phyloP scores from a whole-genome alignment of 139 green algal species.

The Coelastrella sp. region DNA sequence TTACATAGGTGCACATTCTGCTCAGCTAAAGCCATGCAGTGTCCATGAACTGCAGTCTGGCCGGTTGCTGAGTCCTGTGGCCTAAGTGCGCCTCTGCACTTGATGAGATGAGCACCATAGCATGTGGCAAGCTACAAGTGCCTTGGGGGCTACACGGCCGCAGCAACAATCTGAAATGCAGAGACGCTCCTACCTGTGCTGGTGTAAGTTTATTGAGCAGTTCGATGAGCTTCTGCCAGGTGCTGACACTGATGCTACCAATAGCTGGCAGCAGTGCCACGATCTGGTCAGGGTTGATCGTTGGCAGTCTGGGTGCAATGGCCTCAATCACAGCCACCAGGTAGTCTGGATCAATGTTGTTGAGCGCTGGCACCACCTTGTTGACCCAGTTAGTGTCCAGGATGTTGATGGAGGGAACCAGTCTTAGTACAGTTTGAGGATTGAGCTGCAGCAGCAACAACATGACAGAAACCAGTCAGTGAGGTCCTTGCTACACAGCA shows the following conservation, averaged over 20 bases:
- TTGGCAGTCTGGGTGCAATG: background rate
- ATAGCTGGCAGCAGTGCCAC: slow-evolving; percentile 18
- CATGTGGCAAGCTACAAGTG: background rate
- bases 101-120: background rate
- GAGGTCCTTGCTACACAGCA: too few relatives aligned
- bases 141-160: background rate
- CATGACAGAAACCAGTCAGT: too few relatives aligned
- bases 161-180: background rate
- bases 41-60: too few relatives aligned
- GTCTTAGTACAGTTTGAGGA: background rate
- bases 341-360: slow-evolving; percentile 15
- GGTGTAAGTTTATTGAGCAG: slow-evolving; percentile 20
- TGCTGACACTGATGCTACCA: background rate
- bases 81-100: too few relatives aligned
- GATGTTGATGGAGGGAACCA: slow-evolving; percentile 24
- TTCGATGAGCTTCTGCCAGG: slow-evolving; percentile 8
- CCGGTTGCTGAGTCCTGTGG: too few relatives aligned
- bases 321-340: slow-evolving; percentile 13
- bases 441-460: slow-evolving; percentile 1
- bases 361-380: slow-evolving; percentile 39
- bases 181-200: background rate
- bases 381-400: slow-evolving; percentile 39
- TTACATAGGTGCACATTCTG: too few relatives aligned
- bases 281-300: slow-evolving; percentile 28
- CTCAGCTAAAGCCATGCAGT: too few relatives aligned